These are phyloP conservation scores for Lachancea sp. DNA, from an alignment of 805 yeast species.

Conservation along the genomic window DNA sequence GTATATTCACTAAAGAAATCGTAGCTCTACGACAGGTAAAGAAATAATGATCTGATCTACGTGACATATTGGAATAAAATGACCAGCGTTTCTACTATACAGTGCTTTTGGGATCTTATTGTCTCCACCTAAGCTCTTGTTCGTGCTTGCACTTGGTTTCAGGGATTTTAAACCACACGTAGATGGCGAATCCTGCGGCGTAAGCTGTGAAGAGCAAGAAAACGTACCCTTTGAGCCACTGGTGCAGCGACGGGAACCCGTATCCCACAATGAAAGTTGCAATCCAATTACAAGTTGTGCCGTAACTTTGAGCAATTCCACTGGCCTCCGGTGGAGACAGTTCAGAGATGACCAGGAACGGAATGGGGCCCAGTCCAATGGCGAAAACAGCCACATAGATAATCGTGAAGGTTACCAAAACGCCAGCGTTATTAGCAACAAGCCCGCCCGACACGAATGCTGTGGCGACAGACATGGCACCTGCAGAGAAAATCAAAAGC, in stretches of 20 bases:
- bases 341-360: conserved; percentile 82
- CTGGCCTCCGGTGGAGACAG: conserved; percentile 76
- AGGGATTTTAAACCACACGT: conserved; percentile 47
- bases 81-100: not conserved
- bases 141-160: conserved; percentile 45
- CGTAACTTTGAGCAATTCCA: conserved; percentile 88
- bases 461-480: conserved; percentile 62
- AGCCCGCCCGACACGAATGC: conserved; percentile 64
- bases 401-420: conserved; percentile 61
- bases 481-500: conserved; percentile 57
- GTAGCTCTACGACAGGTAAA: not conserved
- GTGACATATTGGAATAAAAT: not conserved
- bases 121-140: conserved; percentile 20
- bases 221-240: conserved; percentile 65
- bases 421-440: conserved; percentile 36
- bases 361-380: conserved; percentile 91
- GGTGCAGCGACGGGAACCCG: conserved; percentile 68
- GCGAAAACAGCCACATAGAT: conserved; percentile 82
- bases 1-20: conserved; percentile 1
- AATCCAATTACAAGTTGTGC: conserved; percentile 85
- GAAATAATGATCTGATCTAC: not conserved
- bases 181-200: conserved; percentile 42
- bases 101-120: too few species aligned
- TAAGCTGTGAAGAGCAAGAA: conserved; percentile 64
- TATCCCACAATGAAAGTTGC: conserved; percentile 80